Conservation (phyloP, 805 yeast species). For the Ogataea philodendri region DNA sequence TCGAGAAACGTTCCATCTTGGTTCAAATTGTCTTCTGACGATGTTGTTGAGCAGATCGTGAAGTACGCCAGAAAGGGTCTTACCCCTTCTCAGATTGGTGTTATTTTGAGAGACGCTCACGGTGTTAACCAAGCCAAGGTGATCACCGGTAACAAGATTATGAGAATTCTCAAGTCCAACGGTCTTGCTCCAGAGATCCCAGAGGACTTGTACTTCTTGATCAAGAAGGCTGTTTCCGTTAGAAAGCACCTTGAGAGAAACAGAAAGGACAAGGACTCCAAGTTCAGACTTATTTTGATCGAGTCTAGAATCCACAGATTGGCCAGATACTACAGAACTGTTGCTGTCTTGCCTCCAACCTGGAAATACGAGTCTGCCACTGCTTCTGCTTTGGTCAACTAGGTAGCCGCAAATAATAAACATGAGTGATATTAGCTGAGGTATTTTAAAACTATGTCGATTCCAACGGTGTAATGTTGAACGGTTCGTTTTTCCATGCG, state of each 20-base stretch:
- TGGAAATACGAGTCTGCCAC: conserved; percentile 99
- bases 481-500: conserved; percentile 38
- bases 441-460: conserved; percentile 1
- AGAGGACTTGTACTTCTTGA: conserved; percentile 98
- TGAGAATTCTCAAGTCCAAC: conserved; percentile 98
- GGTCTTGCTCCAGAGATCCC: conserved; percentile 99
- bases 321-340: conserved; percentile 99
- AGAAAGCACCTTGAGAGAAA: conserved; percentile 99
- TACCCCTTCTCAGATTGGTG: conserved; percentile 99
- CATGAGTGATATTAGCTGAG: conserved; percentile 1
- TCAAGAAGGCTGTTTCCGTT: conserved; percentile 99
- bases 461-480: conserved; percentile 27
- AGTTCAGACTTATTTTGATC: conserved; percentile 99
- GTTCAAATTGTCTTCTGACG: conserved; percentile 96
- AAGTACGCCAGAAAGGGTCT: conserved; percentile 99
- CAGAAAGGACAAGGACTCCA: conserved; percentile 99
- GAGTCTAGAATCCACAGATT: conserved; percentile 99
- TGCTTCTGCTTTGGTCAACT: conserved; percentile 99
- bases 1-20: conserved; percentile 98
- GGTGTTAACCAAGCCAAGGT: conserved; percentile 98
- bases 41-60: conserved; percentile 96
- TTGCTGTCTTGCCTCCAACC: conserved; percentile 98
- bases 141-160: conserved; percentile 98
- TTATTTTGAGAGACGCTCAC: conserved; percentile 98
- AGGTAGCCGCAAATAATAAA: conserved; percentile 34